phyloP scores from a whole-genome alignment of 2,329 filamentous ascomycete species.

The Aspergillus luchuensis region DNA sequence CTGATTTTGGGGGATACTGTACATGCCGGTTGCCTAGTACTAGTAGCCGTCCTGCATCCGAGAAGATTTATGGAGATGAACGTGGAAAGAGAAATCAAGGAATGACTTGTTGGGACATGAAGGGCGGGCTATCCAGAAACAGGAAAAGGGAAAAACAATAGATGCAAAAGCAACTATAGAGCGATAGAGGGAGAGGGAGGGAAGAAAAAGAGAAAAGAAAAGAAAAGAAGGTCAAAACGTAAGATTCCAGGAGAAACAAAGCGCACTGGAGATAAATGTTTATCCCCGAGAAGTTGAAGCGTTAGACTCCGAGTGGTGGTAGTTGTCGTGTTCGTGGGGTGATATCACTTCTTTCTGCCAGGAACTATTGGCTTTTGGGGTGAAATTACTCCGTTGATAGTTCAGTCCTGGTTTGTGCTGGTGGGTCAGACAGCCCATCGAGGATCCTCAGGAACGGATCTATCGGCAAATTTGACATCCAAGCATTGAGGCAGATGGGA shows the following conservation, averaged over 20 bases:
- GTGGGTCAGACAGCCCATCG: conserved; percentile 5
- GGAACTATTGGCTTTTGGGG: conserved; percentile 2
- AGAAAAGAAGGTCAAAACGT: not conserved
- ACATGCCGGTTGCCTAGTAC: conserved; percentile 15
- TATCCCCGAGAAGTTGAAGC: not conserved
- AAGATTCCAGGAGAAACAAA: not conserved
- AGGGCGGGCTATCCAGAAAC: not conserved
- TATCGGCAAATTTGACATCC: not conserved
- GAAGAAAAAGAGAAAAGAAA: too few relatives aligned
- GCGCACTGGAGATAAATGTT: conserved; percentile 2
- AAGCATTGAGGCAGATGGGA: not conserved
- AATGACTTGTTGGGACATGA: conserved; percentile 12
- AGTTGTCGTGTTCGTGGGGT: conserved; percentile 6
- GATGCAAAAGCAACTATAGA: not conserved
- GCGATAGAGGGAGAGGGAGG: not conserved
- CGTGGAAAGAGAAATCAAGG: conserved; percentile 10
- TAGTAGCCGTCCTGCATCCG: not conserved
- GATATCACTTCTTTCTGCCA: conserved; percentile 1
- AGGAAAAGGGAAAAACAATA: conserved; percentile 1
- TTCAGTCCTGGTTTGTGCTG: too few relatives aligned
- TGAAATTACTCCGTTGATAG: not conserved
- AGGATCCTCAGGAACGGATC: not conserved
- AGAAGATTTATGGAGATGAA: not conserved
- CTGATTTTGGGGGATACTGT: conserved; percentile 10
- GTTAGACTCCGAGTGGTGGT: not conserved